Conservation (phyloP, 129 eudicot species). For the Erigeron canadensis region DNA sequence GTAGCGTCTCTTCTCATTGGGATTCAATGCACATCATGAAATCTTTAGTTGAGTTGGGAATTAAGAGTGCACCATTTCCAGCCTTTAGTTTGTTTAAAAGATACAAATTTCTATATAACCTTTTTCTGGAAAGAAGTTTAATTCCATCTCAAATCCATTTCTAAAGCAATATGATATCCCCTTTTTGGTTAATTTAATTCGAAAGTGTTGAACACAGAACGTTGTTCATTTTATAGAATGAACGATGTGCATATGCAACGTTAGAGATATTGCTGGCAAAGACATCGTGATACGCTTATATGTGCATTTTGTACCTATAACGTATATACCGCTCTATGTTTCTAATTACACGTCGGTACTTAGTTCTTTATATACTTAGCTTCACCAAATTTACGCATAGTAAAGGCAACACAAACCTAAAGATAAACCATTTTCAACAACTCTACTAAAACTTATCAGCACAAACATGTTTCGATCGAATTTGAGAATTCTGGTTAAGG, state of each 20-base stretch:
- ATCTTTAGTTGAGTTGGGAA: slow-evolving; percentile 24
- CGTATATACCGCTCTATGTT: too few relatives aligned
- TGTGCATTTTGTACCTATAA: background rate
- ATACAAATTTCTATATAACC: background rate
- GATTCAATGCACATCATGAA: slow-evolving; percentile 23
- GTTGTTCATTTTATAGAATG: background rate
- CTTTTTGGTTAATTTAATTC: background rate
- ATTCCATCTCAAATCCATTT: background rate
- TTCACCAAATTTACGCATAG: too few relatives aligned
- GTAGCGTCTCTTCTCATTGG: slow-evolving; percentile 2
- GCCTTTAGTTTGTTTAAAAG: slow-evolving; percentile 15
- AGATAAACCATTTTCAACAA: too few relatives aligned
- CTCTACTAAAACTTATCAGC: too few relatives aligned
- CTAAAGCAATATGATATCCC: background rate
- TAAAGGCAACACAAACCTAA: too few relatives aligned
- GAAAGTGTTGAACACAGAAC: background rate
- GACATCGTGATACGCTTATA: too few relatives aligned
- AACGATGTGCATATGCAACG: background rate
- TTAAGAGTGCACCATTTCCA: background rate
- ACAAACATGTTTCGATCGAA: background rate
- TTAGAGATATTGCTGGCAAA: background rate
- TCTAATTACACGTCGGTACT: too few relatives aligned
- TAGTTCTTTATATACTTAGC: too few relatives aligned
- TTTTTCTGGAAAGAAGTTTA: background rate
- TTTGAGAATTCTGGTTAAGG: background rate